Conservation (phyloP, 1,284 basidiomycete genomes). For the Cerrena zonata region DNA sequence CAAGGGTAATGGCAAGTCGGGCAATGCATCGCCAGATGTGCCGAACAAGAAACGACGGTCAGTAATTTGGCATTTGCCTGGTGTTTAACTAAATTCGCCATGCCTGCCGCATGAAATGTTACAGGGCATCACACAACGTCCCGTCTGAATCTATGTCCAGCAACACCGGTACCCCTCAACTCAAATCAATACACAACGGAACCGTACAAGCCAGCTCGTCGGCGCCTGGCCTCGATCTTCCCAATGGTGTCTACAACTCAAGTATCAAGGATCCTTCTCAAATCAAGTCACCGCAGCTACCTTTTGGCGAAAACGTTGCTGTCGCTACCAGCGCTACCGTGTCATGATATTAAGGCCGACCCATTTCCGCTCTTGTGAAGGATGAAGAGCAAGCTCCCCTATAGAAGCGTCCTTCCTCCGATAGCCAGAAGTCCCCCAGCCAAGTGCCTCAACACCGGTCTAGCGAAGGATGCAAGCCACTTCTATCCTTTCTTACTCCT, state of each 20-base stretch:
- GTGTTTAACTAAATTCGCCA: conserved; percentile 12
- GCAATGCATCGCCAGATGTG: conserved; percentile 60
- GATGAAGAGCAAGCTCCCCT: neutral
- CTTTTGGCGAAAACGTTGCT: conserved; percentile 59
- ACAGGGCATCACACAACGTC: conserved; percentile 30
- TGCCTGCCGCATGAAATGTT: conserved; percentile 28
- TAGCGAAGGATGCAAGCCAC: too few relatives aligned
- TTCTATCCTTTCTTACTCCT: too few relatives aligned
- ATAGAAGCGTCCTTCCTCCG: neutral
- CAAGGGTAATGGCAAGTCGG: conserved; percentile 59
- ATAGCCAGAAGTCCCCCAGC: neutral
- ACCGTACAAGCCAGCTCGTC: neutral
- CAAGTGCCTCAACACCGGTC: neutral
- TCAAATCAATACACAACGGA: conserved; percentile 22
- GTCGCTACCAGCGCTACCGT: conserved; percentile 46
- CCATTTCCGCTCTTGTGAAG: neutral
- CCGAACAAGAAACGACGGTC: conserved; percentile 69
- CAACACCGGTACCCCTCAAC: conserved; percentile 12
- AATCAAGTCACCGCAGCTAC: conserved; percentile 57
- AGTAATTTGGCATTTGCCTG: conserved; percentile 18
- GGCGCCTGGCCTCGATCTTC: conserved; percentile 11
- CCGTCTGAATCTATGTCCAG: conserved; percentile 5
- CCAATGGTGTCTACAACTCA: conserved; percentile 33
- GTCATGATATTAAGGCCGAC: conserved; percentile 31
- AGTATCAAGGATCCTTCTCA: conserved; percentile 39